Evolutionary conservation across 257 asterid species (phyloP), one percentile per base, ranked within the genome.

Genomic region (Solanum etuberosum): DNA sequence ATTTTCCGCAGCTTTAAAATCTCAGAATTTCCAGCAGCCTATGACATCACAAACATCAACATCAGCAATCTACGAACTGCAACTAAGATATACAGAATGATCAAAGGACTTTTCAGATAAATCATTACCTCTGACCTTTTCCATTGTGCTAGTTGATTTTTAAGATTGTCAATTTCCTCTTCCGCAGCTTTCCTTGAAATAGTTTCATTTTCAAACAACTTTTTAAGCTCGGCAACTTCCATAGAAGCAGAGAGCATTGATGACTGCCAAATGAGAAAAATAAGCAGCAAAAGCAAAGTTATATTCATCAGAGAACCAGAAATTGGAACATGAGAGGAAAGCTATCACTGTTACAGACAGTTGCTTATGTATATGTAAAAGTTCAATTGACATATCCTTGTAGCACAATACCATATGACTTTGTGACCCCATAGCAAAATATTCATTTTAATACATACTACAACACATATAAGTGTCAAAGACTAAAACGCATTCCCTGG

Each of bases 11-110:
- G 94, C 88, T 90, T 92, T 85, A 91, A 86, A 67, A 94, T 90
- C 90, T 95, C 98, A 82, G 91, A 90, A 90, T 87, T 93, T 92
- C 91, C 90, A 43, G 93, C 90, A 84, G 92, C 94, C 98, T 95
- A 88, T 65, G 80, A 85, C 74, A 73, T 37, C 83, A 87, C 13
- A 83, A 78, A 57, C 20, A 87, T 76, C 67, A 31, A 29, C 74
- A 88, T 57, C 85, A 92, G 88, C 87, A 87, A 74, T 81, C 77
- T 65, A 80, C 85, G 31, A 81, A 18, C 68, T 81, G 38, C 25
- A 78, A 78, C 9, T 25, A 42, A 8, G 4, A 42, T 40, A 42
- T 9, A 43, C 21, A 43, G 14, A 25, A 81, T 29, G 85, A 48
- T 29, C 68, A 32, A 29, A 48, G 14, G 29, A 46, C 7, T 29